Evolutionary conservation across 2,329 filamentous ascomycete genomes (phyloP), one percentile per base, ranked within the genome.

Genomic region (Colletotrichum sojae): DNA sequence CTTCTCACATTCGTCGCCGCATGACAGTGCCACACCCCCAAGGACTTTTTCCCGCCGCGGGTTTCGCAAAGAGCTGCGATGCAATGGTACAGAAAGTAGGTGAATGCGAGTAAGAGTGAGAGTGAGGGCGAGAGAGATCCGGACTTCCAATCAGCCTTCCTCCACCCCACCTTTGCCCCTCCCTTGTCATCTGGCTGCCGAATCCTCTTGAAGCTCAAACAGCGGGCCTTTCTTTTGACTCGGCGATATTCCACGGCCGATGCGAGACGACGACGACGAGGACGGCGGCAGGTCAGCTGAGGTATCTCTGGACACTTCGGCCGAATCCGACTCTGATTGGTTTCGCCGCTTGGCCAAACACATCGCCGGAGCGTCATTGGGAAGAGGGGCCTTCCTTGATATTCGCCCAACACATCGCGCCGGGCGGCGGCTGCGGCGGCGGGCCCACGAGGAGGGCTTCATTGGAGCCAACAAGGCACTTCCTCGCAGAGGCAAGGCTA

Each of bases 11-110:
- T 36, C 20, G 39, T 13, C 36, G 36, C n/a, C 62, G 62, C 55
- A 52, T 69, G 66, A 66, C 43, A 56, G 65, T 62, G 62, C 62
- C 55, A 55, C 40, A 27, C 31, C 31, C 31, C 31, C 51, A 31
- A 63, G 51, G 39, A 63, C 55, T 43, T 43, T 43, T 16, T 43
- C 31, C 31, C 31, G 6, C 8, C 31, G 31, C 22, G 40, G 40
- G 13, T 43, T 43, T 43, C 40, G 40, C 40, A 43, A 36, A 36
- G 31, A 43, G 2, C 40, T 43, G 40, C 40, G 40, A 43, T 36
- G 31, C 10, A 36, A 36, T 36, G 31, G 8, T 36, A 10, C 31
- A 12, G 9, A 43, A 3, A 43, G 16, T 1, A 13, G 39, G 39
- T 16, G 40, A 13, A 12, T 15, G 16, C 12, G 40, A 43, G 40